Conservation (phyloP, 345 rosid species). For the Leavenworthia alabamica region DNA sequence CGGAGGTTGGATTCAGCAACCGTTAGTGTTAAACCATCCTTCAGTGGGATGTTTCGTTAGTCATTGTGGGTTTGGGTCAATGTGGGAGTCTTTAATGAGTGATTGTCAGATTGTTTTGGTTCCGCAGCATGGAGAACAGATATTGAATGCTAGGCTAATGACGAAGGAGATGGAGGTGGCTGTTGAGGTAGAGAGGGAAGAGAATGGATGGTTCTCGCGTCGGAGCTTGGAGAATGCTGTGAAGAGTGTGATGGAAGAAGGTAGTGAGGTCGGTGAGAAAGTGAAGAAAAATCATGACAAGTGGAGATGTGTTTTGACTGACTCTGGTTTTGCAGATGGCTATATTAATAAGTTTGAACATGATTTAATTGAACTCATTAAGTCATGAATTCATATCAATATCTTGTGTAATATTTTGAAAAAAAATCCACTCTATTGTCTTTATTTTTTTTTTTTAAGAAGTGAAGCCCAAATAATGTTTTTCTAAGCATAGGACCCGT, state of each 20-base stretch:
- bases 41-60: conserved; percentile 68
- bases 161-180: conserved; percentile 49
- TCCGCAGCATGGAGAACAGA: conserved; percentile 57
- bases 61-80: conserved; percentile 67
- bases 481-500: no score
- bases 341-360: conserved; percentile 42
- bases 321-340: conserved; percentile 28
- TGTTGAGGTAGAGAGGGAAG: conserved; percentile 49
- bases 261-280: conserved; percentile 34
- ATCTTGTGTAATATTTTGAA: no score
- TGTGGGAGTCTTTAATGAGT: conserved; percentile 64
- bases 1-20: conserved; percentile 58
- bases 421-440: no score
- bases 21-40: conserved; percentile 38
- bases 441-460: no score
- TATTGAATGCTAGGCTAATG: conserved; percentile 53
- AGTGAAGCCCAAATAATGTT: no score
- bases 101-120: conserved; percentile 54
- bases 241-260: conserved; percentile 43
- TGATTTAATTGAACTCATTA: conserved; percentile 31
- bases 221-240: conserved; percentile 42
- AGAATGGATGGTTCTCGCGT: conserved; percentile 50
- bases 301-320: conserved; percentile 32
- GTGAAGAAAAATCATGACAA: conserved; percentile 41
- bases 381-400: neutral